Base-by-base conservation (phyloP, 352 stramenopile genomes). In the Phytophthora pseudosyringae region DNA sequence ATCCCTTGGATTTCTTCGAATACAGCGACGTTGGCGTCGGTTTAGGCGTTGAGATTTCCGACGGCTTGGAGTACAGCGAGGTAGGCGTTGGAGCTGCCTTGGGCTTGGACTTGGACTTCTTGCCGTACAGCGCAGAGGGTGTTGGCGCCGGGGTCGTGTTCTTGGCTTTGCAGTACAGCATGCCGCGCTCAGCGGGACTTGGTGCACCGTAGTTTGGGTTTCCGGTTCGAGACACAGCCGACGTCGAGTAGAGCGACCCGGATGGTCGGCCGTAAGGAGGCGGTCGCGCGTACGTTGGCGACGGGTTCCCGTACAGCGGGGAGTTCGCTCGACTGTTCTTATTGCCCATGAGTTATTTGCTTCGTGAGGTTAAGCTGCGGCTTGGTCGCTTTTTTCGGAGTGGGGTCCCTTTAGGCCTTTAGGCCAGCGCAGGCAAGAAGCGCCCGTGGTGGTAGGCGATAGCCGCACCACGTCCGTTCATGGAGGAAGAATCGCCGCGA, bases 111-210 rank as follows among this genome's bases (percentile, higher is more conserved):
- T 70, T 59, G 40, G 60, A 54, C 38, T 70, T 65, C 36, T 71
- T 75, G 33, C 61, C 54, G 51, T 75, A 75, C 4, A 75, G 55
- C 12, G 32, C 31, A 6, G 67, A 61, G 11, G 67, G 67, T 21
- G 50, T 45, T 16, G 67, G 61, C 5, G 55, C 61, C 9, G 55
- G 31, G 3, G 50, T 61, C 40, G 45, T 54, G 28, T 51, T 49
- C 38, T 75, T 75, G 49, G 55, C 68, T 35, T 71, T 71, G 32
- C 61, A 46, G 50, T 71, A 75, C 32, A 75, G 15, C 67, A 68
- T 74, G 1, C 67, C 66, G 31, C 66, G 66, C 35, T 74, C 53
- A 3, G 53, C 59, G 9, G 66, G 66, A 13, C 54, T 74, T 7
- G 60, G 48, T 6, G 48, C 66, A 21, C 46, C 44, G 31, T 66